These are phyloP conservation scores for Fraxinus quadrangulata DNA, from an alignment of 257 asterid genomes.

Conservation along the genomic window DNA sequence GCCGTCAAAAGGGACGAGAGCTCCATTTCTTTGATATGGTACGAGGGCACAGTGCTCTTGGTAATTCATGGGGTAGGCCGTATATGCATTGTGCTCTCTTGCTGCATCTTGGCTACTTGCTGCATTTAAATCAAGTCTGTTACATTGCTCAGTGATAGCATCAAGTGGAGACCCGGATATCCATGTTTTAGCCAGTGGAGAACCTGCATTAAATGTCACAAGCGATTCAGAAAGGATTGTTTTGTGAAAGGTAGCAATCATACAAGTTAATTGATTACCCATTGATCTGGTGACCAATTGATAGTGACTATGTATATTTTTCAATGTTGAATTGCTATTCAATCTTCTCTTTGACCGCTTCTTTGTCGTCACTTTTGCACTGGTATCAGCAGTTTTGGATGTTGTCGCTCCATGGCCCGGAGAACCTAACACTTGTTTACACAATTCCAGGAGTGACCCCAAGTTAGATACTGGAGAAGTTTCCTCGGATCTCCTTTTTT, in stretches of 20 bases:
- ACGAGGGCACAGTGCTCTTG: slow-evolving; percentile 39
- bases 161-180: slow-evolving; percentile 27
- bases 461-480: slow-evolving; percentile 47
- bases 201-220: slow-evolving; percentile 30
- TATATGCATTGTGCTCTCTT: slow-evolving; percentile 25
- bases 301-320: slow-evolving; percentile 33
- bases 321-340: slow-evolving; percentile 39
- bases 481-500: slow-evolving; percentile 53
- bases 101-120: slow-evolving; percentile 21
- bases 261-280: slow-evolving; percentile 37
- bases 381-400: slow-evolving; percentile 39
- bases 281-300: slow-evolving; percentile 32
- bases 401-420: slow-evolving; percentile 33
- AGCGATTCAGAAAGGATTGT: slow-evolving; percentile 4
- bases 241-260: slow-evolving; percentile 20
- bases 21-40: slow-evolving; percentile 44
- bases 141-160: slow-evolving; percentile 35
- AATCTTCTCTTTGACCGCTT: slow-evolving; percentile 60
- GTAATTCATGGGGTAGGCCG: slow-evolving; percentile 22
- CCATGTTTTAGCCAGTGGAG: slow-evolving; percentile 29
- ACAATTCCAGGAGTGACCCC: slow-evolving; percentile 43
- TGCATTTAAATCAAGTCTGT: slow-evolving; percentile 33
- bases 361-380: slow-evolving; percentile 46
- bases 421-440: slow-evolving; percentile 37
- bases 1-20: slow-evolving; percentile 37